These are phyloP conservation scores for Chrysoporthe austroafricana DNA, from an alignment of 2,329 filamentous ascomycete genomes.

Conservation along the genomic window DNA sequence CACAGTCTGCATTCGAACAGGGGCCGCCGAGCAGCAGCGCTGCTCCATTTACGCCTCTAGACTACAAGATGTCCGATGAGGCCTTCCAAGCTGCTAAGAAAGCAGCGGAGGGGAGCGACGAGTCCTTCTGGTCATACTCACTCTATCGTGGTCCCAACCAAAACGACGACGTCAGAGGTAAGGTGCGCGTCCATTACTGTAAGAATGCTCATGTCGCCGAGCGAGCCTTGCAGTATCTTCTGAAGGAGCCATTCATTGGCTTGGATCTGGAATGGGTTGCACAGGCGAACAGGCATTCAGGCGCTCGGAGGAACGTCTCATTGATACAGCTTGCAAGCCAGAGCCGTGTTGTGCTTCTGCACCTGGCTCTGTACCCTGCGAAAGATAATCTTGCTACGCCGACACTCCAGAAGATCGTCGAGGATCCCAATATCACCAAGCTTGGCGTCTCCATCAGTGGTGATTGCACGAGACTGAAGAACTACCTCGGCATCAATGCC, in stretches of 20 bases:
- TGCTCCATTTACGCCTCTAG: constrained; percentile 44
- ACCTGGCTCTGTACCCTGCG: constrained; percentile 68
- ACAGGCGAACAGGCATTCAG: constrained; percentile 49
- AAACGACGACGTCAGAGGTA: constrained; percentile 44
- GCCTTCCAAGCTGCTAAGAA: constrained; percentile 53
- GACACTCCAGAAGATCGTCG: constrained; percentile 71
- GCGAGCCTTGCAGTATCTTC: constrained; percentile 67
- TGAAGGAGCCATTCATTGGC: constrained; percentile 72
- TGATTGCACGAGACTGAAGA: constrained; percentile 70
- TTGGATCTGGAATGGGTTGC: constrained; percentile 88
- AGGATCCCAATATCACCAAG: constrained; percentile 71
- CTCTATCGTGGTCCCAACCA: constrained; percentile 62
- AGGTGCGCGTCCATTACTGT: constrained; percentile 79
- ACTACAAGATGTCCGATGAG: constrained; percentile 52
- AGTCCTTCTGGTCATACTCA: constrained; percentile 69
- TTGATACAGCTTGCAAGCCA: constrained; percentile 82
- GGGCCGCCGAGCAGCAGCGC: constrained; percentile 23
- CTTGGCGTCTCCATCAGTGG: constrained; percentile 75
- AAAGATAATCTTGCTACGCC: constrained; percentile 68
- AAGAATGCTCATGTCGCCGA: constrained; percentile 69
- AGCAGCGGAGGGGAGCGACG: constrained; percentile 46
- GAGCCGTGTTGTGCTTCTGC: constrained; percentile 78
- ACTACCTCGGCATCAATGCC: constrained; percentile 66
- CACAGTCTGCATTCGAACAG: not conserved
- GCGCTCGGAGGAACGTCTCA: constrained; percentile 71